These are phyloP conservation scores for Singerocomus rubriflavus DNA, from an alignment of 1,284 basidiomycete genomes.

Conservation along the genomic window DNA sequence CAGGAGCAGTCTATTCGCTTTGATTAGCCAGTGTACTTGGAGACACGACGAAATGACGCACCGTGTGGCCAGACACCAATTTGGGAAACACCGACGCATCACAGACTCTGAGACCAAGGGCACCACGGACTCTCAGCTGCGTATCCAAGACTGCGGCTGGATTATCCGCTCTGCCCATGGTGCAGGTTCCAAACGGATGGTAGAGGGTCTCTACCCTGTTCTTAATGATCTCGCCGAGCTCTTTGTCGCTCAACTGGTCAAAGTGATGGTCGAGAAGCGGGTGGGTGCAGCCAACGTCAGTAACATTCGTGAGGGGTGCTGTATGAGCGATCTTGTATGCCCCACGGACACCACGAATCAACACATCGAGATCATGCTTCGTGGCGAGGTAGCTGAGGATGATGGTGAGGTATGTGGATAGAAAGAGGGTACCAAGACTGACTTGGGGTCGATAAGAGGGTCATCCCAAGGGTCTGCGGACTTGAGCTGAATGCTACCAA, in stretches of 20 bases:
- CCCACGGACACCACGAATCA: slow-evolving; percentile 53
- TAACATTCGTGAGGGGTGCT: slow-evolving; percentile 44
- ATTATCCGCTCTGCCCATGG: slow-evolving; percentile 44
- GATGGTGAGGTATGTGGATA: background rate
- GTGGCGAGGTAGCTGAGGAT: slow-evolving; percentile 52
- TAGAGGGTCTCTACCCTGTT: slow-evolving; percentile 56
- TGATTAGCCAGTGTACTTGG: background rate
- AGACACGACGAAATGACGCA: slow-evolving; percentile 29
- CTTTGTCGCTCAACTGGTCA: slow-evolving; percentile 39
- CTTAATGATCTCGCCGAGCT: slow-evolving; percentile 43
- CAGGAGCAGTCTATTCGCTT: slow-evolving; percentile 49
- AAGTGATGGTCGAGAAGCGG: slow-evolving; percentile 45
- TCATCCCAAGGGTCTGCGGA: slow-evolving; percentile 41
- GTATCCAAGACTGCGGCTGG: slow-evolving; percentile 47
- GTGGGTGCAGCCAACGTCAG: slow-evolving; percentile 42
- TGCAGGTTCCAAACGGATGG: slow-evolving; percentile 56
- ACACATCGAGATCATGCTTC: slow-evolving; percentile 51
- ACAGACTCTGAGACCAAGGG: slow-evolving; percentile 47
- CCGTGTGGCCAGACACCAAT: slow-evolving; percentile 61
- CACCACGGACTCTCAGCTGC: slow-evolving; percentile 47
- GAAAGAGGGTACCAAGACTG: slow-evolving; percentile 7
- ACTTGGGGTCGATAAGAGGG: slow-evolving; percentile 47
- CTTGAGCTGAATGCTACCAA: slow-evolving; percentile 39
- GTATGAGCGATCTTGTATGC: slow-evolving; percentile 48
- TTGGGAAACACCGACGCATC: slow-evolving; percentile 61